Conservation (phyloP, 225 moss, liverwort and hornwort species). For the Polytrichum formosum region DNA sequence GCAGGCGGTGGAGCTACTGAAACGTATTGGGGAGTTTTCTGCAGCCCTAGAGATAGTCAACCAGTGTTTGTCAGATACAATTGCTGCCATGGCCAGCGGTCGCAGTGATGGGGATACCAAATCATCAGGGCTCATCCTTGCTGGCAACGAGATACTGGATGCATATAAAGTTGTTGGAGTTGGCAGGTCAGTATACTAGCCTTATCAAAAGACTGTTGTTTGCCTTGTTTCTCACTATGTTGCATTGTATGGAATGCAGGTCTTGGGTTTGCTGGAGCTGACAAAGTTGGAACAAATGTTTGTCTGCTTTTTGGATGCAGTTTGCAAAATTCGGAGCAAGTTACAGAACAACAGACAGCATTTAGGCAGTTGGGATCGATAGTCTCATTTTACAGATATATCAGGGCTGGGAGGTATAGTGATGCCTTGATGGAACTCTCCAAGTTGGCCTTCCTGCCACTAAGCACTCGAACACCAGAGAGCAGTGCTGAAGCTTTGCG, state of each 20-base stretch:
- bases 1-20: conserved; percentile 87
- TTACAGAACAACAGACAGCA: conserved; percentile 78
- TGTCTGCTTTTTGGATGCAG: conserved; percentile 32
- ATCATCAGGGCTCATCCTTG: conserved; percentile 73
- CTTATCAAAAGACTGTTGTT: neutral
- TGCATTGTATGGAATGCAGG: neutral
- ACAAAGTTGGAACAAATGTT: neutral
- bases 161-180: conserved; percentile 69
- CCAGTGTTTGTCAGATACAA: conserved; percentile 82
- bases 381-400: conserved; percentile 74
- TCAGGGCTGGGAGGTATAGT: conserved; percentile 63
- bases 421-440: conserved; percentile 90
- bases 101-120: conserved; percentile 90
- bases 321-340: conserved; percentile 63
- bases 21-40: conserved; percentile 82
- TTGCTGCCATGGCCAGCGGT: conserved; percentile 90
- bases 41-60: conserved; percentile 86
- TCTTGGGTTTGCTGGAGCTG: neutral
- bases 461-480: conserved; percentile 75
- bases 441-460: conserved; percentile 78
- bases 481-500: conserved; percentile 79
- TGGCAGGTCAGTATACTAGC: conserved; percentile 50
- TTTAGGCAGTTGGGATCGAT: conserved; percentile 92
- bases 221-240: neutral
- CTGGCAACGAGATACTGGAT: conserved; percentile 84